Base-by-base conservation (phyloP, 2,329 filamentous ascomycete species). In the Aspergillus thermomutatus region DNA sequence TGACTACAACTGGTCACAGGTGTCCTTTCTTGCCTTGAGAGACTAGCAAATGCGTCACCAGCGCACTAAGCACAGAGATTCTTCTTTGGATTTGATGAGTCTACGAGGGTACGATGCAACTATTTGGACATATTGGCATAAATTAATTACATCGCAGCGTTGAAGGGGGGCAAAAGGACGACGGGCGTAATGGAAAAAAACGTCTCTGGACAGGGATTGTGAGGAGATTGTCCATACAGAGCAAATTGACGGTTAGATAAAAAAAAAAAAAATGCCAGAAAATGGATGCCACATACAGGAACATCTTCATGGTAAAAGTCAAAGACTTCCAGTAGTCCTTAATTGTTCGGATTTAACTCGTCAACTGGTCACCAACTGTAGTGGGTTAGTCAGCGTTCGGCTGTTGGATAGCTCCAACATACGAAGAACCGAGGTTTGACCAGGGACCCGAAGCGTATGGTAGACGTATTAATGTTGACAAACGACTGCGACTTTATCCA, bases 1-100 rank as follows among this genome's bases (percentile, higher is more conserved):
- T 65, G 37, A 62, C 59, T 58, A 53, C 40, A 55, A 65, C 34
- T 50, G 49, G 54, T 48, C 48, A 10, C 50, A 82, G 80, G 80
- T 60, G 80, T 82, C 45, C 74, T 83, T 46, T 79, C 81, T 37
- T 81, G 80, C 49, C 69, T 84, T 50, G 81, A 83, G 63, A 82
- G 79, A 61, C 73, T 84, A 51, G 80, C 78, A 10, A 64, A 72
- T 17, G 49, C 57, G 61, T 71, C 64, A 69, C 56, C 57, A 8
- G 19, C 54, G 50, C 47, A 49, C 7, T 60, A 25, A 46, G 31
- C 3, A 11, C 14, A 25, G 21, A 5, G 5, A 23, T 17, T 14
- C 21, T 46, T 25, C n/a, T 46, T 11, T 46, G 5, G 43, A 26
- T 26, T 52, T 7, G 25, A 43, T 55, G 8, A 19, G 14, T 17